Base-by-base conservation (phyloP, 805 yeast species). In the Candida tibetensis region DNA sequence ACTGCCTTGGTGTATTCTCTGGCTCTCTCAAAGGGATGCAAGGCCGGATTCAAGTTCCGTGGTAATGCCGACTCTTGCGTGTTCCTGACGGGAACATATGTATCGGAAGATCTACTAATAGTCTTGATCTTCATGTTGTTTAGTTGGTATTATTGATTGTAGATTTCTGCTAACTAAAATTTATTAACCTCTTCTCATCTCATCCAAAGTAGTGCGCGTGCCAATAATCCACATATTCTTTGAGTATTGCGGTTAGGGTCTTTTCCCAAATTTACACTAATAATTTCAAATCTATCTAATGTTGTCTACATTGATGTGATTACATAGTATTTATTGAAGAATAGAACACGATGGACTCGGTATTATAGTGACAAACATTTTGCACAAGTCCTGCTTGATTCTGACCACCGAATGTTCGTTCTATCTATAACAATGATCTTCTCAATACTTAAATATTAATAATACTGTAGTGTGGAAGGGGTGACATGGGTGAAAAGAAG, bases 11-110 rank as follows among this genome's bases (percentile, higher is more conserved):
- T 86, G 55, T 93, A 93, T 63, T 93, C 99, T 57, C 99, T 75
- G 4, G 98, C 97, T 51, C 98, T 74, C 64, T 93, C 98, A 55
- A 93, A 91, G 0, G 97, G 99, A 66, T 93, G 99, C 33, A 93
- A 70, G 16, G 91, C 93, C 2, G 99, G 96, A 57, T 91, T 83
- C 51, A 93, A 67, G 62, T 93, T 93, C 42, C 99, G 76, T 0
- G 97, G 91, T 37, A 87, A 61, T 16, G 91, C 77, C 2, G 91
- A 80, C 52, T 88, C 91, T 58, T 93, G 97, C 0, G 95, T 79
- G 60, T 86, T 88, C 48, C 89, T 72, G 30, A 86, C 96, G 0
- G 99, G 98, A 4, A 93, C 86, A 63, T 91, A 93, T 28, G 83
- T 77, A 55, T 93, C 99, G 7, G 95, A 72, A 4, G 97, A 90